phyloP scores from a whole-genome alignment of 768 basidiomycete genomes.

The Glaciozyma martinii region DNA sequence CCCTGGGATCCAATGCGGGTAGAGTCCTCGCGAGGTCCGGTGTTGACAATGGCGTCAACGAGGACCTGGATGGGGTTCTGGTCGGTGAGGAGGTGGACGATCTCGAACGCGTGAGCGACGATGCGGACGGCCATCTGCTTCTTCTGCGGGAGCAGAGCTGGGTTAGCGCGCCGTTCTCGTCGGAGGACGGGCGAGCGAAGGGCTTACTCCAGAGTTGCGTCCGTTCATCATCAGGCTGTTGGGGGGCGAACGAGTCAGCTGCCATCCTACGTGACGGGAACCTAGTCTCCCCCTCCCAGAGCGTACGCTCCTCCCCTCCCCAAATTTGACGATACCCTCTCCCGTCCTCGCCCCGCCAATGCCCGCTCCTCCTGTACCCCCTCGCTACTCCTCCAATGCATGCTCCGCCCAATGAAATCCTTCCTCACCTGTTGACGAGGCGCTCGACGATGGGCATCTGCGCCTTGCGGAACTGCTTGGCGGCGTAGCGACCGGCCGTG shows the following conservation, averaged over 20 bases:
- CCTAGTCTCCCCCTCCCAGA: neutral
- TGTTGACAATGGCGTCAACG: constrained; percentile 98
- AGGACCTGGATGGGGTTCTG: constrained; percentile 99
- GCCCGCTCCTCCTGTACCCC: neutral
- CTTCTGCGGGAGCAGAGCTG: constrained; percentile 46
- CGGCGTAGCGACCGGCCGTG: constrained; percentile 97
- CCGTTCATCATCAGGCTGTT: constrained; percentile 99
- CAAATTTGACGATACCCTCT: too few relatives aligned
- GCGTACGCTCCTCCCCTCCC: neutral
- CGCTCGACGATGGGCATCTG: constrained; percentile 99
- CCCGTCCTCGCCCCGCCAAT: neutral
- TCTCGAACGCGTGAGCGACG: constrained; percentile 98
- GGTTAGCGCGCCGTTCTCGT: neutral
- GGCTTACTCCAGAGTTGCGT: constrained; percentile 81
- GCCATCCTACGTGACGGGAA: neutral
- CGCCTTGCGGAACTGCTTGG: constrained; percentile 99
- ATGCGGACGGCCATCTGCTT: constrained; percentile 98
- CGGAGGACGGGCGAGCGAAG: neutral
- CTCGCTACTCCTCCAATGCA: too few relatives aligned
- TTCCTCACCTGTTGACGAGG: constrained; percentile 83
- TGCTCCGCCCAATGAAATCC: neutral
- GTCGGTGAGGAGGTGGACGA: constrained; percentile 99
- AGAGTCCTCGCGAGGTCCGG: constrained; percentile 97
- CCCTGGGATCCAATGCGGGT: constrained; percentile 99
- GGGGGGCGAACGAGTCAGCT: neutral